Evolutionary conservation across 1,139 yeast species (phyloP), one percentile per base, ranked within the genome.

Genomic region (Suhomyces bribrorum): DNA sequence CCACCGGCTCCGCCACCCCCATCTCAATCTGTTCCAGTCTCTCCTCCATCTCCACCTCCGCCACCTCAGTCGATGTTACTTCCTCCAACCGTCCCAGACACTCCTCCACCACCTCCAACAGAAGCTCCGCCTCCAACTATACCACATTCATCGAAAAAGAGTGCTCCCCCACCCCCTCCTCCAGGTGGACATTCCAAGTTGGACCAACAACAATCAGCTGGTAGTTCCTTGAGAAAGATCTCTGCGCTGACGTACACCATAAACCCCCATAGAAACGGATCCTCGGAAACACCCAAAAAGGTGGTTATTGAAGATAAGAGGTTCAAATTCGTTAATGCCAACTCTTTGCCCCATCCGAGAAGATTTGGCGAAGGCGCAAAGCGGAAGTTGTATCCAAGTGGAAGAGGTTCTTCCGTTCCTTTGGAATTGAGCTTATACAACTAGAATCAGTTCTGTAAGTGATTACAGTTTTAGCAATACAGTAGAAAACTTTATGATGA

Each of bases 341-440:
- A 66, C 36, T 83, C 87, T 16, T 69, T 92, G 37, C 97, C 98
- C 0, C 79, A 79, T 51, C 97, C 97, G 12, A 72, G 97, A 50
- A 72, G 78, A 41, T 86, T 85, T 53, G 82, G 79, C 38, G 84
- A 80, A 9, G 61, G 60, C 5, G 55, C 57, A 20, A 75, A 73
- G 38, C 75, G 75, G 41, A 89, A 90, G 59, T 67, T 88, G 49
- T 92, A 92, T 62, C 97, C 97, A 11, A 87, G 96, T 66, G 97
- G 98, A 6, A 77, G 97, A 56, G 98, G 98, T 2, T 81, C 90
- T 22, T 87, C 96, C 23, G 95, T 92, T 28, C 97, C 97, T 1
- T 68, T 92, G 50, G 82, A 88, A 52, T 67, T 90, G 47, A 34
- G 43, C 31, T 25, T 36, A 11, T 40, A 22, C 22, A 17, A n/a